phyloP scores from a whole-genome alignment of 306 rosid species.

The Crotalaria pallida region DNA sequence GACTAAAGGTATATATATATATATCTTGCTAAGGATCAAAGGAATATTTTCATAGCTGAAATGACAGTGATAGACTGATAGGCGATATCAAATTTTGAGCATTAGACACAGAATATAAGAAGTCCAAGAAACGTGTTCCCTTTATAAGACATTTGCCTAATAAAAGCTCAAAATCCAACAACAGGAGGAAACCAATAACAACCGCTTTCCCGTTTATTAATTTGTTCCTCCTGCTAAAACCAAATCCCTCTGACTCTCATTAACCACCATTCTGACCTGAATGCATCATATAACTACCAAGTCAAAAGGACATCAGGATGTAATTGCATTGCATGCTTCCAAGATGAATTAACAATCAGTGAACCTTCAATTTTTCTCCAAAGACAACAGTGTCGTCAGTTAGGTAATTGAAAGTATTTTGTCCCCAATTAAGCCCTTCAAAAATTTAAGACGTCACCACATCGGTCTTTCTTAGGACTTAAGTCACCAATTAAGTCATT shows the following conservation, averaged over 20 bases:
- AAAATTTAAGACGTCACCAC: no score
- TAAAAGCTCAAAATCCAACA: slow-evolving; percentile 90
- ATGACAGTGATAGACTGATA: background rate
- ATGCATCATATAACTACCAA: slow-evolving; percentile 1
- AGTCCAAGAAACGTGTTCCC: slow-evolving; percentile 98
- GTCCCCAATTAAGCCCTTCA: no score
- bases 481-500: no score
- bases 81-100: slow-evolving; percentile 47
- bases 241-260: slow-evolving; percentile 64
- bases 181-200: slow-evolving; percentile 68
- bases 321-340: background rate
- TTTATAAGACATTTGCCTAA: slow-evolving; percentile 88
- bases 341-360: background rate
- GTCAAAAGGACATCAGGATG: no score
- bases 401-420: no score
- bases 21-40: slow-evolving; percentile 1
- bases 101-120: slow-evolving; percentile 59
- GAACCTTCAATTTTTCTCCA: no score
- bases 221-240: slow-evolving; percentile 71
- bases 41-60: background rate
- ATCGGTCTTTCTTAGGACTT: no score
- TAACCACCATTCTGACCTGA: slow-evolving; percentile 85
- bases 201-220: slow-evolving; percentile 91
- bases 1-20: background rate
- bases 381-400: no score